These are phyloP conservation scores for Cyberlindnera mycetangii DNA, from an alignment of 805 yeast species.

Conservation along the genomic window DNA sequence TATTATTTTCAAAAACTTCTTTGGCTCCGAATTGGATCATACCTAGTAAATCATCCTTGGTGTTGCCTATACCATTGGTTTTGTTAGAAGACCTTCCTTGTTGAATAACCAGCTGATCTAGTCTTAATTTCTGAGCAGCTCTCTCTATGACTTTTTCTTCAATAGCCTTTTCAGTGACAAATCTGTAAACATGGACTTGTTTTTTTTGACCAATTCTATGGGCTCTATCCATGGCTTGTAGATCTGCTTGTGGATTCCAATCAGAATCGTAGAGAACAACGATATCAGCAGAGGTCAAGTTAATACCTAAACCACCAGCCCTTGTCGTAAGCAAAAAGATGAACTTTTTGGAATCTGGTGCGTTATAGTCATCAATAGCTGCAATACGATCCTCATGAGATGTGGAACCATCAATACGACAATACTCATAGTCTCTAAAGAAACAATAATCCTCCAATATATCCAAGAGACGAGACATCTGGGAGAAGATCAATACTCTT, in stretches of 20 bases:
- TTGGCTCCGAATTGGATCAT: slow-evolving; percentile 98
- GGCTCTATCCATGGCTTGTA: slow-evolving; percentile 98
- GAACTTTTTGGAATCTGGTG: slow-evolving; percentile 77
- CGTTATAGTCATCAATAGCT: slow-evolving; percentile 90
- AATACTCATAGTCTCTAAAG: slow-evolving; percentile 79
- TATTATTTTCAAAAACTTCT: slow-evolving; percentile 64
- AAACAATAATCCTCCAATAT: slow-evolving; percentile 90
- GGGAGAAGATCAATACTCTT: slow-evolving; percentile 87
- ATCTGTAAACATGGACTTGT: slow-evolving; percentile 88
- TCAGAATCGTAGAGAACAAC: slow-evolving; percentile 89
- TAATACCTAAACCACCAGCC: slow-evolving; percentile 96
- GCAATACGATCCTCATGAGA: slow-evolving; percentile 88
- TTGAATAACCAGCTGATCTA: slow-evolving; percentile 94
- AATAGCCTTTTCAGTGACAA: slow-evolving; percentile 93
- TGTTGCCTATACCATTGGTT: slow-evolving; percentile 50
- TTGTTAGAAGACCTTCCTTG: slow-evolving; percentile 69
- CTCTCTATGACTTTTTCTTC: slow-evolving; percentile 95
- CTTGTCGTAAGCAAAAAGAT: slow-evolving; percentile 86
- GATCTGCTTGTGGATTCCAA: slow-evolving; percentile 98
- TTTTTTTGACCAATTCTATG: slow-evolving; percentile 97
- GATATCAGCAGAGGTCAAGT: slow-evolving; percentile 86
- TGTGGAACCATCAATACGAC: slow-evolving; percentile 92
- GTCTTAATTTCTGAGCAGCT: slow-evolving; percentile 89
- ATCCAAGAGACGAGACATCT: slow-evolving; percentile 88
- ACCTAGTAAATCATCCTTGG: slow-evolving; percentile 81